Conservation (phyloP, 208 protist species). For the Leishmania braziliensis region DNA sequence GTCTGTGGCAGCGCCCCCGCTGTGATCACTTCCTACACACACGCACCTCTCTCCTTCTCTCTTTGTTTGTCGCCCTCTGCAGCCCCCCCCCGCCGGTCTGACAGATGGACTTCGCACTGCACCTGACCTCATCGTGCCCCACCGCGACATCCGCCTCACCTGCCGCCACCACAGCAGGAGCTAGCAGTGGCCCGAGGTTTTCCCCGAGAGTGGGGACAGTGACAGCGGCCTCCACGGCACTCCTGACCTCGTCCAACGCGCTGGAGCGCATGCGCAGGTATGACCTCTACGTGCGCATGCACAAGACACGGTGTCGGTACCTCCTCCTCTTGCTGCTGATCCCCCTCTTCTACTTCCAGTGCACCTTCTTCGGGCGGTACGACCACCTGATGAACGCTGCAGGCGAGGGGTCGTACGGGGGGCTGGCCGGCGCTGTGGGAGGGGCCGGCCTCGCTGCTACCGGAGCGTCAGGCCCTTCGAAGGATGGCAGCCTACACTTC, state of each 20-base stretch:
- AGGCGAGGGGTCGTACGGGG: neutral
- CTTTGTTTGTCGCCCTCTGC: no score
- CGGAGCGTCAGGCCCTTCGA: neutral
- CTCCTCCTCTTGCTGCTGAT: slow-evolving; percentile 12
- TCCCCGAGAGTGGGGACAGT: neutral
- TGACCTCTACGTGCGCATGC: slow-evolving; percentile 19
- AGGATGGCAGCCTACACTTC: neutral
- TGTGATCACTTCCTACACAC: no score
- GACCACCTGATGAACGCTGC: neutral
- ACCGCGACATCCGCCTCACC: neutral
- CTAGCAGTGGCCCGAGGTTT: neutral
- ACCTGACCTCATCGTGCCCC: neutral
- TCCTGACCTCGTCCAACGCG: slow-evolving; percentile 8
- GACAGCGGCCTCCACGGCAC: neutral
- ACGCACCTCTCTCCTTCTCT: no score
- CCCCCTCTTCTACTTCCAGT: slow-evolving; percentile 23
- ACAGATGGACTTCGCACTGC: neutral
- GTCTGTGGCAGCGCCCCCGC: no score
- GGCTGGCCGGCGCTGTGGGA: neutral
- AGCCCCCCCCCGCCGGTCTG: neutral
- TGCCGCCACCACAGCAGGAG: neutral
- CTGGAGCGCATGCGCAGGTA: slow-evolving; percentile 29
- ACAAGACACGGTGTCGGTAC: slow-evolving; percentile 19
- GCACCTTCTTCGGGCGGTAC: slow-evolving; percentile 12
- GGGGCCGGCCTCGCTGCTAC: neutral